Evolutionary conservation across 1,284 basidiomycete genomes (phyloP).

Genomic region (Austroboletus novae-zelandiae): DNA sequence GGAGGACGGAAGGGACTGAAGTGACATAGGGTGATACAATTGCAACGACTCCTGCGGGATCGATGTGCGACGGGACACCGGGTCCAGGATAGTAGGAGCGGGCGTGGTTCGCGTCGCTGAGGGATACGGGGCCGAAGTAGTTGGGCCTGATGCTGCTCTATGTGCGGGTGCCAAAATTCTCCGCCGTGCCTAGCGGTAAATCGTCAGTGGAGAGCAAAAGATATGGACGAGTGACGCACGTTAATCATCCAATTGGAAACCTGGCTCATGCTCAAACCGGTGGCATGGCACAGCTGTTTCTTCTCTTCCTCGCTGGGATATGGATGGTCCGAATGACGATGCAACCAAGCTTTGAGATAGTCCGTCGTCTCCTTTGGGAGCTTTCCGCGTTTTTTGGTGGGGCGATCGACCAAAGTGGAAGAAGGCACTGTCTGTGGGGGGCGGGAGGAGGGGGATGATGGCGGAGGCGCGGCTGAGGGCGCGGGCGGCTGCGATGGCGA

Average conservation of each 20-base stretch:
- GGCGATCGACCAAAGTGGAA: slow-evolving; percentile 67
- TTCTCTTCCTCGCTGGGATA: slow-evolving; percentile 92
- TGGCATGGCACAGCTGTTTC: slow-evolving; percentile 82
- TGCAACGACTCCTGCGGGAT: slow-evolving; percentile 59
- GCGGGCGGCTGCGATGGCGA: slow-evolving; percentile 32
- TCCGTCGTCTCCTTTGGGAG: slow-evolving; percentile 89
- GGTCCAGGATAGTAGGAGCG: slow-evolving; percentile 39
- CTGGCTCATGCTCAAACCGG: slow-evolving; percentile 83
- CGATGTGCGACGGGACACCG: slow-evolving; percentile 39
- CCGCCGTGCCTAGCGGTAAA: slow-evolving; percentile 58
- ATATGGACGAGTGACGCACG: slow-evolving; percentile 43
- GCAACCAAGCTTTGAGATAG: slow-evolving; percentile 87
- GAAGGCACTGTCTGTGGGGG: slow-evolving; percentile 49
- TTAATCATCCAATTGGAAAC: slow-evolving; percentile 93
- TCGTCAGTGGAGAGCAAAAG: slow-evolving; percentile 7
- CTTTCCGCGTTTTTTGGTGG: slow-evolving; percentile 79
- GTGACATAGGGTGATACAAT: slow-evolving; percentile 71
- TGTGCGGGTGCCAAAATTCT: slow-evolving; percentile 80
- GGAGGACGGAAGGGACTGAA: slow-evolving; percentile 47
- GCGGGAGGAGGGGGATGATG: slow-evolving; percentile 45
- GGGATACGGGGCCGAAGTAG: slow-evolving; percentile 69
- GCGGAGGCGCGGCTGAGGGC: slow-evolving; percentile 35
- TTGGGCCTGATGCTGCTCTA: slow-evolving; percentile 66
- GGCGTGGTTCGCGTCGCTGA: slow-evolving; percentile 45
- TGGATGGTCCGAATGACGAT: slow-evolving; percentile 85